Base-by-base conservation (phyloP, 257 asterid species). In the Verbena officinalis region DNA sequence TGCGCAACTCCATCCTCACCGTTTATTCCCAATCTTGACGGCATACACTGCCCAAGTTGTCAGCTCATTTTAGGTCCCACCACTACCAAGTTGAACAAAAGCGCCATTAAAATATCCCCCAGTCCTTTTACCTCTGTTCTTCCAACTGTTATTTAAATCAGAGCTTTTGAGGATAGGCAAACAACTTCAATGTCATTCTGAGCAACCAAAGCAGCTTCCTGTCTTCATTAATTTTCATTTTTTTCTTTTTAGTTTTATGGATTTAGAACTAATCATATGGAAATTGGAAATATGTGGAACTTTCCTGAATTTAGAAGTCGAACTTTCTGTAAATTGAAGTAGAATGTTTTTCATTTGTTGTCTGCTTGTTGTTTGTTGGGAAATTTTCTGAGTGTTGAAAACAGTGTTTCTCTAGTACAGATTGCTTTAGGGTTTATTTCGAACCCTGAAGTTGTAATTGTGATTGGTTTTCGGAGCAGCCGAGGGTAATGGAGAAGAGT, bases 401-500 rank as follows among this genome's bases (percentile, higher is more conserved):
- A 71, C 55, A 66, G 67, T 45, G 76, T 71, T 34, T 55, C 71
- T 71, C 22, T 64, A 56, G 49, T 63, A 50, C 24, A 64, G 56
- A 64, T 39, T 48, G 31, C 4, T 64, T 39, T n/a, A 62, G 71
- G 54, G 67, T 54, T 55, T 5, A 30, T 56, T 46, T 56, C 62
- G 50, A 62, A 39, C 71, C 71, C 71, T 64, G 19, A 30, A 45
- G 3, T 71, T 43, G 71, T 44, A 23, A 46, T 5, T 63, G 61
- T 24, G 16, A 36, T 55, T 43, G 24, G 44, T 54, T 55, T 27
- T 33, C 56, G 59, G 56, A 64, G 60, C 44, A 13, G 46, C 49
- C n/a, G 30, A 34, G 59, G 70, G 55, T 44, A 70, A 82, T 86
- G 90, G 90, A 75, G 83, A 83, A 68, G 61, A 67, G 68, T 76